phyloP scores from a whole-genome alignment of 2,329 filamentous ascomycete species.

The Neofusicoccum parvum region DNA sequence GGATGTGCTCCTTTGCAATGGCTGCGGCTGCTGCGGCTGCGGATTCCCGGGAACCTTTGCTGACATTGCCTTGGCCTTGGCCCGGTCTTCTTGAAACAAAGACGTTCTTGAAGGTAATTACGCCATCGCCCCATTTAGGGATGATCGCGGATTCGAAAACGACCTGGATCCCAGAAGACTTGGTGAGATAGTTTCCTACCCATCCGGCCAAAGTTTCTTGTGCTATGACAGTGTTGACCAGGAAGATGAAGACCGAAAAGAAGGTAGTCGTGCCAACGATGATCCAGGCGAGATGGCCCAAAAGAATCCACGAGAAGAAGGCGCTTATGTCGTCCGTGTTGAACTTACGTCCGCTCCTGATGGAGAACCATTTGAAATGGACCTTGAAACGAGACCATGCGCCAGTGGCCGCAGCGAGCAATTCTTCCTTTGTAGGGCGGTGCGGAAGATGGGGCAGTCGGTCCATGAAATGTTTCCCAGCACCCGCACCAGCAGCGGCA shows the following conservation, averaged over 20 bases:
- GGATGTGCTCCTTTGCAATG: conserved; percentile 46
- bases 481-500: conserved; percentile 26
- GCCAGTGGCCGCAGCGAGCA: conserved; percentile 85
- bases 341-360: conserved; percentile 89
- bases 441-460: conserved; percentile 61
- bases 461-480: conserved; percentile 55
- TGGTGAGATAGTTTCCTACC: conserved; percentile 93
- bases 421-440: conserved; percentile 88
- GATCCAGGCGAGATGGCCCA: conserved; percentile 93
- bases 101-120: conserved; percentile 95
- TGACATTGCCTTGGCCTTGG: conserved; percentile 78
- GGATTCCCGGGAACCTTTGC: conserved; percentile 83
- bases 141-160: conserved; percentile 98
- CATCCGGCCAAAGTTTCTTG: conserved; percentile 94
- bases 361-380: conserved; percentile 97
- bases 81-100: conserved; percentile 92
- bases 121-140: conserved; percentile 90
- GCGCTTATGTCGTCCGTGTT: conserved; percentile 96
- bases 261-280: conserved; percentile 97
- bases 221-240: conserved; percentile 94
- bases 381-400: conserved; percentile 91
- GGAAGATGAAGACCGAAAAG: conserved; percentile 85
- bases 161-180: conserved; percentile 88
- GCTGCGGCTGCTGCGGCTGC: conserved; percentile 83
- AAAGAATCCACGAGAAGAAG: conserved; percentile 90